phyloP scores from a whole-genome alignment of 78 protist genomes.

The Planoprotostelium fungivorum region DNA sequence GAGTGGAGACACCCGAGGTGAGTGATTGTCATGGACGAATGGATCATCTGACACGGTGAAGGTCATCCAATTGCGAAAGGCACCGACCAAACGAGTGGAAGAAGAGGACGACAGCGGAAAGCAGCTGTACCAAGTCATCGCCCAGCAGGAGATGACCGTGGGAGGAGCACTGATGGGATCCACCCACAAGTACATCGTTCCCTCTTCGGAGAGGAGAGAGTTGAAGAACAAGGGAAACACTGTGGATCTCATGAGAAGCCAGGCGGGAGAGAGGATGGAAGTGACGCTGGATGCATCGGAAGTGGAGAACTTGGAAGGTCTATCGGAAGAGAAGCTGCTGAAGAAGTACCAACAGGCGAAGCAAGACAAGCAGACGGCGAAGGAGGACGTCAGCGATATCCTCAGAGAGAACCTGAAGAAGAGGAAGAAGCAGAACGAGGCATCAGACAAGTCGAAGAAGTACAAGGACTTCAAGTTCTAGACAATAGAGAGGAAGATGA shows the following conservation, averaged over 20 bases:
- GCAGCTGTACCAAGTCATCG: conserved; percentile 46
- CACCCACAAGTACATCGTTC: conserved; percentile 38
- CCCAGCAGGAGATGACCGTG: conserved; percentile 16
- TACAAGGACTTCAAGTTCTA: neutral
- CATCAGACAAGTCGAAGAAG: conserved; percentile 11
- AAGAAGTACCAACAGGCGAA: conserved; percentile 64
- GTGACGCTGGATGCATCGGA: conserved; percentile 39
- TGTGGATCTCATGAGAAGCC: conserved; percentile 43
- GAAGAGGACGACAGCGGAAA: conserved; percentile 11
- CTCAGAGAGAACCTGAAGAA: conserved; percentile 32
- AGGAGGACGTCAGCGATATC: conserved; percentile 43
- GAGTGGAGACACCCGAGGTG: conserved; percentile 71
- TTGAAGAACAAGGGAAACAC: conserved; percentile 3
- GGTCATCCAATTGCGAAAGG: conserved; percentile 26
- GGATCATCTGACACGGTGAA: no score
- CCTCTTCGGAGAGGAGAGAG: conserved; percentile 6
- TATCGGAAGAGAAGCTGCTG: conserved; percentile 37
- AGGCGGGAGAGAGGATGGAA: conserved; percentile 34
- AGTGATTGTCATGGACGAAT: neutral
- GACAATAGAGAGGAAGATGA: no score
- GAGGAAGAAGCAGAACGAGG: conserved; percentile 9
- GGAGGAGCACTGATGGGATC: conserved; percentile 63
- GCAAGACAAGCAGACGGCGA: conserved; percentile 4
- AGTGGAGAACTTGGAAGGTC: conserved; percentile 24
- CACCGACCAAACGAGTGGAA: neutral